phyloP scores from a whole-genome alignment of 2,329 filamentous ascomycete species.

The Arthrobotrys megalospora region DNA sequence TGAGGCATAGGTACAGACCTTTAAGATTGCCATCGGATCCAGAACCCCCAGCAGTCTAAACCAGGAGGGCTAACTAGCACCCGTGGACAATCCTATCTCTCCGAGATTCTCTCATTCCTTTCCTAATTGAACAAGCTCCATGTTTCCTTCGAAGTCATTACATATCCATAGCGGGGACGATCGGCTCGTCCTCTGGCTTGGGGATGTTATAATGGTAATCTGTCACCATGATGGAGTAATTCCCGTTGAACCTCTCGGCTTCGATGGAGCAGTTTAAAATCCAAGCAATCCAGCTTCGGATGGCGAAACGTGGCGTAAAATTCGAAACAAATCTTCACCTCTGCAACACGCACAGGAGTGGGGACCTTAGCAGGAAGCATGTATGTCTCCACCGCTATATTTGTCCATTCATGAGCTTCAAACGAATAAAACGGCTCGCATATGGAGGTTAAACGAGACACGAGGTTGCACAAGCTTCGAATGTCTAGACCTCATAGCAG shows the following conservation, averaged over 20 bases:
- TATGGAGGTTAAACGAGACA: slow-evolving; percentile 47
- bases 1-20: slow-evolving; percentile 26
- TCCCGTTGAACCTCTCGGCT: neutral
- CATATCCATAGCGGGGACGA: slow-evolving; percentile 20
- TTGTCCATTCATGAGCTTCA: slow-evolving; percentile 41
- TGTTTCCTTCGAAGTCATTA: slow-evolving; percentile 13
- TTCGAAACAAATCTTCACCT: slow-evolving; percentile 56
- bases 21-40: slow-evolving; percentile 52
- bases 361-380: slow-evolving; percentile 24
- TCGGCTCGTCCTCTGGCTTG: slow-evolving; percentile 22
- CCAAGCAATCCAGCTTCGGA: slow-evolving; percentile 39
- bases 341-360: slow-evolving; percentile 36
- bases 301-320: slow-evolving; percentile 59
- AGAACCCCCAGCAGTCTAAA: slow-evolving; percentile 33
- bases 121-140: slow-evolving; percentile 32
- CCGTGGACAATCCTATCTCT: slow-evolving; percentile 33
- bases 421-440: slow-evolving; percentile 52
- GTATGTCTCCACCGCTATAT: slow-evolving; percentile 53
- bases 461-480: slow-evolving; percentile 33
- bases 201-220: slow-evolving; percentile 12
- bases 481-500: slow-evolving; percentile 31
- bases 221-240: slow-evolving; percentile 16
- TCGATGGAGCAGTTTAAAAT: slow-evolving; percentile 7
- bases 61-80: slow-evolving; percentile 6
- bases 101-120: slow-evolving; percentile 56